Evolutionary conservation across 306 rosid species (phyloP).

Genomic region (Vigna radiata): DNA sequence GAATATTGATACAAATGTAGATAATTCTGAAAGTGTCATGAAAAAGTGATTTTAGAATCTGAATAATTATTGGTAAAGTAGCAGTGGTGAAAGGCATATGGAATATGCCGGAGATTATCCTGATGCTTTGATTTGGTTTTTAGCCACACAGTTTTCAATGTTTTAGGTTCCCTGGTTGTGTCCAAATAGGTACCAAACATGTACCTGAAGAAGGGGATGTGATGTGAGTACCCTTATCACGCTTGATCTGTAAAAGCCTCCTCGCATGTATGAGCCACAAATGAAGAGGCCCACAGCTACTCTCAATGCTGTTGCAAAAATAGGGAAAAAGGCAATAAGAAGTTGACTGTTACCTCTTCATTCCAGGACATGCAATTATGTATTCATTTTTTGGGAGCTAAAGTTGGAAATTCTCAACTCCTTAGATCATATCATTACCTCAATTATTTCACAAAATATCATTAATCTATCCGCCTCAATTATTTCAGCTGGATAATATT

Average conservation of each 20-base stretch:
- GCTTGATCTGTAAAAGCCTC: slow-evolving; percentile 32
- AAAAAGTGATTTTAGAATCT: background rate
- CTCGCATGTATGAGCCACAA: background rate
- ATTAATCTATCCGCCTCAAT: background rate
- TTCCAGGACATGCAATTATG: background rate
- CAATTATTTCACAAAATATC: background rate
- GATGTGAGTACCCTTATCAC: background rate
- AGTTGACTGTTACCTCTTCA: background rate
- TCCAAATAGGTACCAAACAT: background rate
- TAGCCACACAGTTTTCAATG: slow-evolving; percentile 6
- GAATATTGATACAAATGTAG: background rate
- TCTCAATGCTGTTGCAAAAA: background rate
- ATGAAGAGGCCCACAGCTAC: background rate
- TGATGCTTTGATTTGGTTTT: background rate
- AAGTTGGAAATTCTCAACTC: background rate
- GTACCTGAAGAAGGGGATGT: background rate
- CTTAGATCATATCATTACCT: background rate
- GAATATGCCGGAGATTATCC: slow-evolving; percentile 41
- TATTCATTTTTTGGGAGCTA: background rate
- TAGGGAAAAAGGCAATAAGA: background rate
- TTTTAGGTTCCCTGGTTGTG: background rate
- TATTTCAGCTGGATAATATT: too few relatives aligned
- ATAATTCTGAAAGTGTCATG: background rate
- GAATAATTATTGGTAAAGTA: background rate
- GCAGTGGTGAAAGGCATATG: slow-evolving; percentile 16